Evolutionary conservation across 2,329 filamentous ascomycete species (phyloP), one percentile per base, ranked within the genome.

Genomic region (Trichoderma sp.): DNA sequence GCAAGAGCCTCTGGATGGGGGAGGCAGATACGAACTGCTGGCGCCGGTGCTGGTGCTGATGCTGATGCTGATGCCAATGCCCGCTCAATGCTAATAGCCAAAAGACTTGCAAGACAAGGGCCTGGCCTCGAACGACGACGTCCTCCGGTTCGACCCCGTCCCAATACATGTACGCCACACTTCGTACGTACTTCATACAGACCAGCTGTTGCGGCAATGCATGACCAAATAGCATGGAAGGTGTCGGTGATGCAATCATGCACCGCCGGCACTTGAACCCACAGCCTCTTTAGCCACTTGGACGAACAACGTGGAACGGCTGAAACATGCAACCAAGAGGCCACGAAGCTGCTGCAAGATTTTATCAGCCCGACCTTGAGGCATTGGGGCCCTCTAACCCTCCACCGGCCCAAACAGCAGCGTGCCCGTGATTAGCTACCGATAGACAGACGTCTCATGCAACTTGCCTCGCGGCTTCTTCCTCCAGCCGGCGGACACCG

Each of bases 371-470:
- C 56, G 28, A 43, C 47, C 21, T 17, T 14, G 1, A 39, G 34
- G 43, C 58, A 19, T 34, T 39, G 34, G 34, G 14, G 34, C 34
- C 44, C 58, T 61, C 58, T 47, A 61, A 61, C 58, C 39, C 48
- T 41, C 21, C 45, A 28, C 39, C 34, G 30, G 43, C 55, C 55
- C 41, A 62, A 39, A 45, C 21, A 28, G 45, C 26, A 50, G 45
- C 45, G 45, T 21, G 45, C 15, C 28, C 41, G n/a, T 62, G 58
- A 62, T 62, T 62, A 62, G 58, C 58, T 62, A 44, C 58, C 58
- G 26, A 52, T 26, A 24, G 55, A 28, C 34, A 44, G 21, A 21
- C 26, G 43, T 45, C 17, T 44, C 47, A 62, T 62, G 58, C 58
- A 62, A 52, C 52, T 43, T 39, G 58, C 58, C 58, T 62, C 24